phyloP scores from a whole-genome alignment of 192 early-diverging fungal species.

The Pilaira anomala region DNA sequence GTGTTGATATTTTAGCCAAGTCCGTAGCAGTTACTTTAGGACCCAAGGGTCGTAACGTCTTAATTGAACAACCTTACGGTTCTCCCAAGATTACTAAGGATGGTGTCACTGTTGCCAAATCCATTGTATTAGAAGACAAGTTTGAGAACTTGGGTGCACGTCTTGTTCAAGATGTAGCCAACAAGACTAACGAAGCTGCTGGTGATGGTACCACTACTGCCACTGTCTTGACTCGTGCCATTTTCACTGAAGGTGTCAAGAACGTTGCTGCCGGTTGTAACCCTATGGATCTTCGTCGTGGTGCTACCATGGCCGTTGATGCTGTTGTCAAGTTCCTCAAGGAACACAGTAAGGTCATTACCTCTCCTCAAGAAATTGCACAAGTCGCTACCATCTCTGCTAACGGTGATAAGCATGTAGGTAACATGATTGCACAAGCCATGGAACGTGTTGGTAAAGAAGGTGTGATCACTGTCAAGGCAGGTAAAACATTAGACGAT shows the following conservation, averaged over 20 bases:
- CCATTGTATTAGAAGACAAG: conserved; percentile 93
- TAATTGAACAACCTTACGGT: conserved; percentile 97
- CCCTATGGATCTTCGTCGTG: conserved; percentile 95
- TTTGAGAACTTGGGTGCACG: conserved; percentile 98
- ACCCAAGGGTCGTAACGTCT: conserved; percentile 97
- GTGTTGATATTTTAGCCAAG: conserved; percentile 95
- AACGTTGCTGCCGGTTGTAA: conserved; percentile 98
- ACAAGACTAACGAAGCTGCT: conserved; percentile 98
- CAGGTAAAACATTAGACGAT: conserved; percentile 97
- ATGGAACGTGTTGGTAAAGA: conserved; percentile 99
- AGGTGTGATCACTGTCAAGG: conserved; percentile 99
- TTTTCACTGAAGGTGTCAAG: conserved; percentile 98
- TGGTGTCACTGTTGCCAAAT: conserved; percentile 98
- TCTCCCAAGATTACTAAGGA: conserved; percentile 99
- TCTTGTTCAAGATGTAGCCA: conserved; percentile 98
- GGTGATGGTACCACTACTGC: conserved; percentile 99
- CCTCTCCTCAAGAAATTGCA: conserved; percentile 92
- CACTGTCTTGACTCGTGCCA: conserved; percentile 94
- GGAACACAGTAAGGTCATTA: conserved; percentile 85
- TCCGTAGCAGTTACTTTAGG: conserved; percentile 98
- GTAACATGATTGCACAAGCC: conserved; percentile 92
- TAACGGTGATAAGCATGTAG: conserved; percentile 97
- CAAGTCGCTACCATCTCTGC: conserved; percentile 98
- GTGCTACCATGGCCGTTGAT: conserved; percentile 91
- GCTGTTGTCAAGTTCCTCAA: conserved; percentile 89